Base-by-base conservation (phyloP, 441 rosid species). In the Rhodomyrtus psidioides region DNA sequence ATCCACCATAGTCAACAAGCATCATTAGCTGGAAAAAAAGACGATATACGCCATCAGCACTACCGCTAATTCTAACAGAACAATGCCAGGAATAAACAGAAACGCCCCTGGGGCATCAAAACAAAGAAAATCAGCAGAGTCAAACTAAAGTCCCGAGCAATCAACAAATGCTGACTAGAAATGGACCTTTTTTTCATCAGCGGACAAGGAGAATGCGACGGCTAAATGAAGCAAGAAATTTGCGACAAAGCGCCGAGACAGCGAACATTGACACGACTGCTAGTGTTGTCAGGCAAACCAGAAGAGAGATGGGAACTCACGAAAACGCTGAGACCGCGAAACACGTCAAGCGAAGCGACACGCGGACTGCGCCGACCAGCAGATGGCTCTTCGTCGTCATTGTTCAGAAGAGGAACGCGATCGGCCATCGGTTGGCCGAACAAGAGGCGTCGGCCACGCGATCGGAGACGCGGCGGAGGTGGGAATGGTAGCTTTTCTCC, bases 271-370 rank as follows among this genome's bases (percentile, higher is more conserved):
- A 74, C 81, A 34, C 15, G 10, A 51, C 74, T 54, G 56, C 42
- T 15, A 30, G 82, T 53, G 39, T 1, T 8, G 30, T 10, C 19
- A 42, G 53, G 70, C 30, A 13, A 27, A 46, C 28, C 23, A 28
- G 27, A 19, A 30, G 81, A 59, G 85, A 17, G 49, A 34, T 13
- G 44, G 79, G 87, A 81, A 79, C 81, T 86, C 51, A 86, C 87
- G 74, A 82, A 86, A 46, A 86, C 87, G 87, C 87, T 81, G 81
- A 86, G 87, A 3, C 87, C 87, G 60, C 87, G 87, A 9, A 86
- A 86, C 59, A 82, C 87, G 75, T 86, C 87, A 82, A 86, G 44
- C 58, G 87, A 86, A 86, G 82, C 65, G 84, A 86, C 65, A 3
- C 87, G 87, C 34, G 84, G 56, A 16, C 60, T 85, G 8, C 26